Conservation (phyloP, 2,329 filamentous ascomycete genomes). For the Meredithiella fracta region DNA sequence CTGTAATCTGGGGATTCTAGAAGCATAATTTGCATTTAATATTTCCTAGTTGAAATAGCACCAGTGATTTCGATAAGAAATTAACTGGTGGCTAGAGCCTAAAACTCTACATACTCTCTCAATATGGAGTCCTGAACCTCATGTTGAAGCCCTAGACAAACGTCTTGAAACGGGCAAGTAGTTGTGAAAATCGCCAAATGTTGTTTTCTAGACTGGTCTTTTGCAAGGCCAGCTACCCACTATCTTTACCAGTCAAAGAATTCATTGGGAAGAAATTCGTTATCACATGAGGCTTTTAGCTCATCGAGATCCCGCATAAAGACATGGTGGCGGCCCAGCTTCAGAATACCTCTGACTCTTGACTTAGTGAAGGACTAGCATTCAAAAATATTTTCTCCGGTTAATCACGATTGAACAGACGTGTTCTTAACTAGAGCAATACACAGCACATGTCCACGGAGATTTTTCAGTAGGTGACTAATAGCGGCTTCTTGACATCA, state of each 20-base stretch:
- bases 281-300: no score
- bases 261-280: neutral
- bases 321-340: no score
- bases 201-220: neutral
- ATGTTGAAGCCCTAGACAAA: neutral
- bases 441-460: no score
- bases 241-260: no score
- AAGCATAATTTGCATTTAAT: neutral
- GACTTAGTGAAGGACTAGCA: no score
- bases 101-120: neutral
- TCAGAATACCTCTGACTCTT: no score
- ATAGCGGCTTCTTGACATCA: no score
- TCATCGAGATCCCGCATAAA: no score
- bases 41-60: neutral
- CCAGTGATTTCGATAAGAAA: neutral
- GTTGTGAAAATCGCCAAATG: neutral
- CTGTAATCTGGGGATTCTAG: conserved; percentile 2
- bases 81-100: neutral
- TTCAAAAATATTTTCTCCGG: no score
- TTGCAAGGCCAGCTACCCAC: neutral
- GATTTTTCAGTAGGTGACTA: no score
- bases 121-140: neutral
- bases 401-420: no score
- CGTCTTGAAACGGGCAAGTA: neutral
- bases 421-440: no score